Evolutionary conservation across 108 stramenopile genomes (phyloP).

Genomic region (Cyclotella cryptica): DNA sequence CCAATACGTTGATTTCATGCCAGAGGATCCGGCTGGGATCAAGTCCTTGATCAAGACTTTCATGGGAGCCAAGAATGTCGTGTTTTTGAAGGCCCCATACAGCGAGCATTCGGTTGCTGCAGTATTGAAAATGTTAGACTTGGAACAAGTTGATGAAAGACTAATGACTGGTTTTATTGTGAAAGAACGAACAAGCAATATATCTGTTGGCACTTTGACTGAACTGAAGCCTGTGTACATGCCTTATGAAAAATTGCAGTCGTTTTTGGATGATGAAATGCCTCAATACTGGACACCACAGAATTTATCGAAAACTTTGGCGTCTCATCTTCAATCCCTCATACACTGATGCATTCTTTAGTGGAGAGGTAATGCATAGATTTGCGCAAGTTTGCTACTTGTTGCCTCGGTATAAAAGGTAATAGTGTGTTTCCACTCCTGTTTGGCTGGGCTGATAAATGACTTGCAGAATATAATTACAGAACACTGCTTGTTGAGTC

Average conservation of each 20-base stretch:
- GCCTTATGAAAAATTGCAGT: background rate
- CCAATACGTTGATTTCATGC: background rate
- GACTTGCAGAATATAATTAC: background rate
- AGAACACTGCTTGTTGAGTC: background rate
- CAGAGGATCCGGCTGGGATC: background rate
- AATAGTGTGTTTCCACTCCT: too few species aligned
- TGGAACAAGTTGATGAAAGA: background rate
- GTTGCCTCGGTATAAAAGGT: background rate
- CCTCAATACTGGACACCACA: background rate
- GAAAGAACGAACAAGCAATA: background rate
- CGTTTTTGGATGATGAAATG: background rate
- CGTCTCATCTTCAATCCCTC: background rate
- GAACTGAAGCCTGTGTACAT: background rate
- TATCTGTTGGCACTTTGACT: background rate
- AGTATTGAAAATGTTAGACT: background rate
- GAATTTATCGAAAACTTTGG: background rate
- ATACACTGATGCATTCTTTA: background rate
- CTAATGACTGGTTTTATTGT: background rate
- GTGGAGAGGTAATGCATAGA: background rate
- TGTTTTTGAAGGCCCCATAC: background rate
- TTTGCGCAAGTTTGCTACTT: background rate
- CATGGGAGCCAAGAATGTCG: background rate
- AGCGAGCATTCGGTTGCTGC: background rate
- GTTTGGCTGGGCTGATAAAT: too few species aligned
- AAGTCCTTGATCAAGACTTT: background rate